Conservation (phyloP, 257 asterid genomes). For the Salvia hispanica region DNA sequence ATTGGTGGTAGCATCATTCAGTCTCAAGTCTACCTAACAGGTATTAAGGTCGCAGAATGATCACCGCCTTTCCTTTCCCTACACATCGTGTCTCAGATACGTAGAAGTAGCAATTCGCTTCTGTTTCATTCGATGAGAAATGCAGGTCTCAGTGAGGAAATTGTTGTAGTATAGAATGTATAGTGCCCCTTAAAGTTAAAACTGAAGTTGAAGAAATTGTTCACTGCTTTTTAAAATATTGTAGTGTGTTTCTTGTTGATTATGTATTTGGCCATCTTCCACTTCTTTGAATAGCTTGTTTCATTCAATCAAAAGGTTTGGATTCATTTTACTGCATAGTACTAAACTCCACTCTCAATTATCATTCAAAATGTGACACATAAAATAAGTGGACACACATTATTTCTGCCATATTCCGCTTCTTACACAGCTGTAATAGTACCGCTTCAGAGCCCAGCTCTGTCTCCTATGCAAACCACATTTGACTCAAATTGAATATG, state of each 20-base stretch:
- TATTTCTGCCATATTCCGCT: neutral
- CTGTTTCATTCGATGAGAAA: neutral
- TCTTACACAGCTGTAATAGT: slow-evolving; percentile 1
- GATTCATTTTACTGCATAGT: neutral
- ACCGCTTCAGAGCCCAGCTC: neutral
- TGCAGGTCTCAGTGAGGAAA: neutral
- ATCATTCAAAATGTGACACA: too few species aligned
- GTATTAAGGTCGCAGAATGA: slow-evolving; percentile 69
- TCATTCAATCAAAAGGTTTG: neutral
- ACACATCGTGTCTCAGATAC: slow-evolving; percentile 21
- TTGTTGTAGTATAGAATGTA: neutral
- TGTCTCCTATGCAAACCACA: neutral
- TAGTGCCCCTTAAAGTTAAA: neutral
- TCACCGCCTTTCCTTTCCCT: neutral
- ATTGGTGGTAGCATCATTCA: slow-evolving; percentile 85
- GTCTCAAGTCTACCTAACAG: slow-evolving; percentile 85
- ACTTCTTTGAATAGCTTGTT: slow-evolving; percentile 6
- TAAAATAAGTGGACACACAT: too few species aligned
- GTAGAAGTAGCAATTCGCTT: neutral
- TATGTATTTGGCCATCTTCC: neutral
- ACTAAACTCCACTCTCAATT: too few species aligned
- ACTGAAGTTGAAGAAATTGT: neutral
- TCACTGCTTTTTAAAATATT: neutral
- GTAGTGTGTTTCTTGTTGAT: slow-evolving; percentile 11
- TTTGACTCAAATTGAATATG: too few species aligned